Conservation (phyloP, 352 stramenopile genomes). For the Pilasporangium apinafurcum region DNA sequence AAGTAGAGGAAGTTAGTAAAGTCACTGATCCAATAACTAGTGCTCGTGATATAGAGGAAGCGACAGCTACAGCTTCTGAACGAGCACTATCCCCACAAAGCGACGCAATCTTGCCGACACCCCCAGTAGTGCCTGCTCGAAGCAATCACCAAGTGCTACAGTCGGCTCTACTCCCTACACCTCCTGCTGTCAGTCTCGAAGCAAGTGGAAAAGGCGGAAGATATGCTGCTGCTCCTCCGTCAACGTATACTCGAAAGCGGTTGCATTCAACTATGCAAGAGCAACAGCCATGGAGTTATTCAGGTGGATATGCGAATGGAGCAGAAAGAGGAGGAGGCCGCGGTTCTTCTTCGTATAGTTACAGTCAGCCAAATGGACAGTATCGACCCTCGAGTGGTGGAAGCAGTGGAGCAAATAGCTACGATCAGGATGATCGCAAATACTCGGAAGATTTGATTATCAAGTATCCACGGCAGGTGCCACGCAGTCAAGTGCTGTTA, state of each 20-base stretch:
- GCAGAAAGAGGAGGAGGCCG: too few species aligned
- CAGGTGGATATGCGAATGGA: background rate
- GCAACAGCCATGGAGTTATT: slow-evolving; percentile 2
- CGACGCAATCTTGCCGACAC: slow-evolving; percentile 5
- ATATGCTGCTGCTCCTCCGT: background rate
- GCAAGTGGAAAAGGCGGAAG: slow-evolving; percentile 4
- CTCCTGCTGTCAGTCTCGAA: background rate
- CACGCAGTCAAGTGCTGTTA: slow-evolving; percentile 55
- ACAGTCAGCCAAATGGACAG: too few species aligned
- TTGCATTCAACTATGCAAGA: slow-evolving; percentile 20
- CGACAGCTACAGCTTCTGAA: background rate
- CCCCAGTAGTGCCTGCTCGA: background rate
- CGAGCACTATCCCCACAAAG: slow-evolving; percentile 6
- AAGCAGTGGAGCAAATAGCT: background rate
- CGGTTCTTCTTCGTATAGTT: too few species aligned
- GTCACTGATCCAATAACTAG: slow-evolving; percentile 6
- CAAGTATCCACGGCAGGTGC: slow-evolving; percentile 59
- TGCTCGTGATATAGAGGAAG: slow-evolving; percentile 4
- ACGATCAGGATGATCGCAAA: slow-evolving; percentile 23
- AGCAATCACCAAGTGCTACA: background rate
- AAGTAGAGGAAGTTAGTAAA: slow-evolving; percentile 15
- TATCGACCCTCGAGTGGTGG: background rate
- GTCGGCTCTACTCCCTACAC: background rate
- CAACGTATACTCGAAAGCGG: slow-evolving; percentile 14
- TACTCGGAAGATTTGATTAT: slow-evolving; percentile 62